These are phyloP conservation scores for Polygonum aviculare DNA, from an alignment of 148 eudicot species.

Conservation along the genomic window DNA sequence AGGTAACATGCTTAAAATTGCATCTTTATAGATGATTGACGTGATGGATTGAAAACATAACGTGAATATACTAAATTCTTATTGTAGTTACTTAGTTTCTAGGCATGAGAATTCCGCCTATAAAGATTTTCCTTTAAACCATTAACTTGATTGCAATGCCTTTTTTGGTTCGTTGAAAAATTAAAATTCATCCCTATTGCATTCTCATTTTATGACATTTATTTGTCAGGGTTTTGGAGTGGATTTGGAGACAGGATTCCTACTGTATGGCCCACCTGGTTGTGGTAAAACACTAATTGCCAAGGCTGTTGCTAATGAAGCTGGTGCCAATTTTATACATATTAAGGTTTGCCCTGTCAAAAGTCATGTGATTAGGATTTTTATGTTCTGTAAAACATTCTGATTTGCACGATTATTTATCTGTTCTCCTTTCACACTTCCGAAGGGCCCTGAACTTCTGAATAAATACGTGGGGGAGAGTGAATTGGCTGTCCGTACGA, in stretches of 20 bases:
- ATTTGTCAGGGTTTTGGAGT: constrained; percentile 31
- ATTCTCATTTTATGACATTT: background rate
- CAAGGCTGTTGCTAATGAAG: constrained; percentile 76
- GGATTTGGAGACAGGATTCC: constrained; percentile 45
- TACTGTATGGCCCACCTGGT: constrained; percentile 85
- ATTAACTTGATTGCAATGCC: background rate
- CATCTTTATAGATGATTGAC: background rate
- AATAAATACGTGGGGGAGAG: constrained; percentile 75
- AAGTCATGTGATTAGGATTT: background rate
- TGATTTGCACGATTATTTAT: background rate
- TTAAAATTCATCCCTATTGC: background rate
- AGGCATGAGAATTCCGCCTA: background rate
- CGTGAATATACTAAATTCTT: background rate
- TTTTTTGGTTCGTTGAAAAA: background rate
- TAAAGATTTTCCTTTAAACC: background rate
- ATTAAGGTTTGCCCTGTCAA: constrained; percentile 39
- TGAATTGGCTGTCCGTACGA: constrained; percentile 48
- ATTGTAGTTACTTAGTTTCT: background rate
- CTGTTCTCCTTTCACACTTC: background rate
- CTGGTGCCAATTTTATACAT: constrained; percentile 70
- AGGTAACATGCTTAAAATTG: constrained; percentile 24
- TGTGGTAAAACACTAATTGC: constrained; percentile 82
- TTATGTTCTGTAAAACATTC: background rate
- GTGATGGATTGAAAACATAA: constrained; percentile 1
- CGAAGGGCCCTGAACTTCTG: constrained; percentile 64